A percentile compares a stretch with the other conserved stretches of the same genome.
Evolutionary conservation across 345 rosid species (phyloP).

Genomic region (Citrus glauca): DNA sequence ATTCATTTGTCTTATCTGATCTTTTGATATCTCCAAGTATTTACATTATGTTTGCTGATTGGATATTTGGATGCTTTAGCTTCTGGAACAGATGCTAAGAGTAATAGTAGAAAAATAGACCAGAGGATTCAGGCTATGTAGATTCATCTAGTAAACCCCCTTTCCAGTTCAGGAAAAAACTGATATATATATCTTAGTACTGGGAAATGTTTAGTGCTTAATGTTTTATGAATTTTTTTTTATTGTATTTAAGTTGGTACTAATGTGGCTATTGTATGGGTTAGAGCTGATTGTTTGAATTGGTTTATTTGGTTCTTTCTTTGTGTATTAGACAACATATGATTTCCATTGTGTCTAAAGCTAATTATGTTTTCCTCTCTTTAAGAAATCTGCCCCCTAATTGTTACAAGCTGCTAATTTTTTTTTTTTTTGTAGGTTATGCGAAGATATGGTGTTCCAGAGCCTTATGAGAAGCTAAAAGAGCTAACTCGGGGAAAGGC

Average conservation of each 20-base stretch:
- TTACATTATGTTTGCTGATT: neutral
- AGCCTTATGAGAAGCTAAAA: conserved; percentile 92
- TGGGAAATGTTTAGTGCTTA: neutral
- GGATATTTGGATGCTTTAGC: neutral
- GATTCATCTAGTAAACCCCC: neutral
- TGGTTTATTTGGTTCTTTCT: neutral
- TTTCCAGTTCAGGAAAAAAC: neutral
- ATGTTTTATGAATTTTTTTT: too few relatives aligned
- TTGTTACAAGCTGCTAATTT: neutral
- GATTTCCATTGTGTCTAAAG: neutral
- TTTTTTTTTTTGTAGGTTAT: conserved; percentile 46
- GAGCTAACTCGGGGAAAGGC: conserved; percentile 89
- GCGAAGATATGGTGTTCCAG: conserved; percentile 92
- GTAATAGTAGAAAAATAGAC: neutral
- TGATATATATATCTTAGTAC: neutral
- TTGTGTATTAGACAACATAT: neutral
- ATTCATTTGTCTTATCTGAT: neutral
- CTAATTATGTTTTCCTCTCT: neutral
- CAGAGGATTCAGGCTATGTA: neutral
- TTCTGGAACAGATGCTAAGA: neutral
- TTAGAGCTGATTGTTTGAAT: too few relatives aligned
- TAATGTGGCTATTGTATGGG: neutral
- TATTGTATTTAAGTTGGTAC: neutral
- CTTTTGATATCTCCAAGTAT: neutral
- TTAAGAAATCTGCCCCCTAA: neutral